Evolutionary conservation across 805 yeast species (phyloP), one percentile per base, ranked within the genome.

Genomic region (Candida qinlingensis): DNA sequence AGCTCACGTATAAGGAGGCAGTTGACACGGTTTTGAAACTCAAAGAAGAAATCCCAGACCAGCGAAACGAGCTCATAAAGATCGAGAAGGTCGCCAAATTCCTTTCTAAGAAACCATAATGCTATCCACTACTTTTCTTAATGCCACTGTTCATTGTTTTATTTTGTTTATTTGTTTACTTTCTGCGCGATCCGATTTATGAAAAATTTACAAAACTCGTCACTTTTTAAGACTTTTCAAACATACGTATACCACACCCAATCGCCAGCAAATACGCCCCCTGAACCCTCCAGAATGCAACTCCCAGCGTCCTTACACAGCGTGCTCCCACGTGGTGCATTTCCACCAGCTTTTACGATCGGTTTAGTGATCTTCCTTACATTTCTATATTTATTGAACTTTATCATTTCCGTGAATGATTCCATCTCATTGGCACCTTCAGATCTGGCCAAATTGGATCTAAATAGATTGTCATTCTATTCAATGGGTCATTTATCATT

Each of bases 401-500:
- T 50, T 42, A 26, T 62, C 45, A 38, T 54, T n/a, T 57, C 48
- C 42, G 50, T 70, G 47, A 64, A 62, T 48, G 70, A 67, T 44
- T 52, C 61, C 36, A 74, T 83, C 62, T 64, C 77, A 9, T 70
- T 86, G 51, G 69, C 72, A 39, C 85, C 94, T 11, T 62, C 69
- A 44, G 79, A 87, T 3, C 68, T 85, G 5, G 68, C 77, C 50
- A 56, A 63, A 8, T 53, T 77, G 33, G 72, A 80, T 45, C 54
- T 64, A 31, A 64, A 63, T 49, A 58, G 62, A 45, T 50, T 66
- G 57, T 81, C 94, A 7, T 75, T 87, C 55, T 89, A 85, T 62
- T 86, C 90, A 2, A 65, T 88, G 58, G 80, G 80, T 30, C 96
- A 89, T 64, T 58, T 70, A n/a, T 74, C 77, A 26, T 53, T 79